Conservation (phyloP, 805 yeast species). For the Candida coleopterorum region DNA sequence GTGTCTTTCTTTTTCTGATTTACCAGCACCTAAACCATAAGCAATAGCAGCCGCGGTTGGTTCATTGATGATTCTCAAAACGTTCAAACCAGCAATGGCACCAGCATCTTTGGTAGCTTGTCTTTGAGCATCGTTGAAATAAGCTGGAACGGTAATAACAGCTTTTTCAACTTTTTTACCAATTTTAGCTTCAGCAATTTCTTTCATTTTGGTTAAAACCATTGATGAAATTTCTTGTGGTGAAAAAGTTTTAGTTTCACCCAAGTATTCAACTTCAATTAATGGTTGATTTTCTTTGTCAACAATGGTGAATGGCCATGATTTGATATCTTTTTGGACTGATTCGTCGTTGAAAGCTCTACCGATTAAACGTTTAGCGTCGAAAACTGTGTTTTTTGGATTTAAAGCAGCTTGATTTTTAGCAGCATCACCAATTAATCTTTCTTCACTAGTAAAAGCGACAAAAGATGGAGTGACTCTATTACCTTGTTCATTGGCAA, state of each 20-base stretch:
- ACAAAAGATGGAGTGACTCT: constrained; percentile 49
- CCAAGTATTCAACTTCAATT: constrained; percentile 45
- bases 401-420: constrained; percentile 48
- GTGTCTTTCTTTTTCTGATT: constrained; percentile 51
- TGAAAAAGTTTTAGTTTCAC: constrained; percentile 42
- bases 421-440: constrained; percentile 50
- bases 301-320: constrained; percentile 46
- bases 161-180: constrained; percentile 68
- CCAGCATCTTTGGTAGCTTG: constrained; percentile 51
- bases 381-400: constrained; percentile 48
- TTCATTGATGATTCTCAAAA: constrained; percentile 45
- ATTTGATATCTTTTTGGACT: constrained; percentile 52
- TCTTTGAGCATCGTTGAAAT: constrained; percentile 47
- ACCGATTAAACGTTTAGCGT: constrained; percentile 53
- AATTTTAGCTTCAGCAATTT: constrained; percentile 84
- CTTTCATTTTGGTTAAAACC: constrained; percentile 49
- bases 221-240: constrained; percentile 47
- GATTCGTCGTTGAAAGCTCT: constrained; percentile 57
- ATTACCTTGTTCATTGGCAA: constrained; percentile 50
- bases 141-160: constrained; percentile 47
- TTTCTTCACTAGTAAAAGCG: constrained; percentile 45
- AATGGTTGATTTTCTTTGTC: constrained; percentile 43
- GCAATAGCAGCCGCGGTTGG: constrained; percentile 96
- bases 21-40: constrained; percentile 84
- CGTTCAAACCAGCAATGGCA: constrained; percentile 48